Base-by-base conservation (phyloP, 1,284 basidiomycete genomes). In the Ustilago curta region DNA sequence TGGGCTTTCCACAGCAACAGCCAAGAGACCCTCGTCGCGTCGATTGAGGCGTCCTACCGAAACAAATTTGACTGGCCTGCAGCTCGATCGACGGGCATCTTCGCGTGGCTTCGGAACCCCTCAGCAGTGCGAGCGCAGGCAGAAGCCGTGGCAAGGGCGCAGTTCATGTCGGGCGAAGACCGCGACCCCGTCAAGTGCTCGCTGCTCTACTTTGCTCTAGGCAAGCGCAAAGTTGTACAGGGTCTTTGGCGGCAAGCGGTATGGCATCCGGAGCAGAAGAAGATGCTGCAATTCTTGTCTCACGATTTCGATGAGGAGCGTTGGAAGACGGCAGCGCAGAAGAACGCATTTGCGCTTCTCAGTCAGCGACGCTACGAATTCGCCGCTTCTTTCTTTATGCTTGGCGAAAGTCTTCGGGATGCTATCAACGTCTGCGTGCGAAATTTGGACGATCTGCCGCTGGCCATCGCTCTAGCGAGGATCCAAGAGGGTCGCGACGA, bases 1-100 rank as follows among this genome's bases (percentile, higher is more conserved):
- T 98, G 95, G 94, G 95, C 95, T 0, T 94, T 92, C 79, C 92
- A 96, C 81, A 97, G 94, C 82, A 92, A 96, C 84, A 93, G 90
- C 78, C 94, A 98, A 80, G 93, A 92, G 23, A 85, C 96, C 40
- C 86, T 98, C 14, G 84, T 97, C 37, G 87, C 88, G 25, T 90
- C 91, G 2, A 91, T 93, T 0, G 88, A 88, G 4, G 85, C 89
- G 9, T 90, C 92, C 7, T 94, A 92, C 76, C 88, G 88, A 23
- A 91, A 90, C 1, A 95, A 93, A 86, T 92, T 97, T 89, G 85
- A 89, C 45, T 97, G 95, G 95, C 86, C 88, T 9, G 92, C 95
- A 81, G 95, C 95, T 0, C 90, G 91, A 74, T 90, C 92, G 0
- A 86, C 96, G 14, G 95, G 96, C 4, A 86, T 97, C 21, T 92